These are phyloP conservation scores for Suhomyces sp. DNA, from an alignment of 805 yeast genomes.

Conservation along the genomic window DNA sequence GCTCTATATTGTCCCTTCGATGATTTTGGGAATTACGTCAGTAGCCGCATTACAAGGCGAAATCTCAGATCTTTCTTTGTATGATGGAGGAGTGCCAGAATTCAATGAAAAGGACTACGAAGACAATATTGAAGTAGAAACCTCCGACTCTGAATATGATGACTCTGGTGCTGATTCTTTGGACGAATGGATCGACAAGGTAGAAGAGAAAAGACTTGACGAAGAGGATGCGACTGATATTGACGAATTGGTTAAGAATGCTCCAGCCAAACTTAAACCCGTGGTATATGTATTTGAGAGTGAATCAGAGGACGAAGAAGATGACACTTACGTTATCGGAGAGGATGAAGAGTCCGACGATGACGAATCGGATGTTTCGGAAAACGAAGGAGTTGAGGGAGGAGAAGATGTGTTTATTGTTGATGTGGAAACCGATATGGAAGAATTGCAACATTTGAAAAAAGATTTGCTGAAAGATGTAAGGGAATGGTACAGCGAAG, in stretches of 20 bases:
- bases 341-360: constrained; percentile 10
- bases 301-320: constrained; percentile 16
- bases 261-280: background rate
- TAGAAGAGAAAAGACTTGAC: constrained; percentile 14
- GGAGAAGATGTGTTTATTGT: background rate
- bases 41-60: constrained; percentile 45
- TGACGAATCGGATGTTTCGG: constrained; percentile 3
- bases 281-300: constrained; percentile 8
- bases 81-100: constrained; percentile 23
- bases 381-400: constrained; percentile 1
- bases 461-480: constrained; percentile 8
- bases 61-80: constrained; percentile 34
- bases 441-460: constrained; percentile 6
- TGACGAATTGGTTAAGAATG: constrained; percentile 8
- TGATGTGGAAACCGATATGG: constrained; percentile 1
- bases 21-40: constrained; percentile 28
- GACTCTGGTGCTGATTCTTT: constrained; percentile 15
- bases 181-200: constrained; percentile 21
- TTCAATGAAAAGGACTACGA: constrained; percentile 13
- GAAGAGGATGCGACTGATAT: constrained; percentile 14
- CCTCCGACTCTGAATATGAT: constrained; percentile 16
- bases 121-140: constrained; percentile 9
- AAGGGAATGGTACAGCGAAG: no score
- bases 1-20: constrained; percentile 58
- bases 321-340: constrained; percentile 11